A percentile compares a stretch with the other conserved stretches of the same genome.
Conservation (phyloP, 192 early-diverging fungal genomes). For the Entophlyctis luteolus region DNA sequence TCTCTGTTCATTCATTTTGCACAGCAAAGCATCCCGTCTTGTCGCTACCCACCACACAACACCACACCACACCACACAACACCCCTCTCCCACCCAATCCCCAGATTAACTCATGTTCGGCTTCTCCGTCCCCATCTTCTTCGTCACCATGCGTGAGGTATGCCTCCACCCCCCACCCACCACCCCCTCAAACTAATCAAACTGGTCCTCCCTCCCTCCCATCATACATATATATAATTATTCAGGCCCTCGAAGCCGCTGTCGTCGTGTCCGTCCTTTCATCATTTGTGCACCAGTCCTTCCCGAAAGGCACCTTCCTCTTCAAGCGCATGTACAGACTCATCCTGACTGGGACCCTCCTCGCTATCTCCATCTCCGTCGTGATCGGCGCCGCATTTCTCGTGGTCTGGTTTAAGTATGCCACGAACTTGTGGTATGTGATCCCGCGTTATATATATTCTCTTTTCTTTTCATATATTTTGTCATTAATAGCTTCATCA, state of each 20-base stretch:
- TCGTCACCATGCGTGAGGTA: constrained; percentile 1
- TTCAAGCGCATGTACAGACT: constrained; percentile 15
- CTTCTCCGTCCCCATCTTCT: constrained; percentile 5
- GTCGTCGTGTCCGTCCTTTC: constrained; percentile 83
- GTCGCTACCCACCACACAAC: too few relatives aligned
- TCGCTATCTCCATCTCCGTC: constrained; percentile 65
- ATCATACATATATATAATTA: too few relatives aligned
- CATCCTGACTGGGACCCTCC: constrained; percentile 69
- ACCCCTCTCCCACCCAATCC: too few relatives aligned
- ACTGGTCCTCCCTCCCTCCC: too few relatives aligned
- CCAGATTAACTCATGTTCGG: neutral
- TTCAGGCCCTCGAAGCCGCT: constrained; percentile 63
- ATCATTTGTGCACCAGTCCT: constrained; percentile 52
- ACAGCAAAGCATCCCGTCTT: too few relatives aligned
- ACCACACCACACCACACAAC: too few relatives aligned
- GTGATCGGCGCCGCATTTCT: constrained; percentile 75
- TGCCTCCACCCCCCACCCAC: too few relatives aligned
- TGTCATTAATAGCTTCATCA: neutral
- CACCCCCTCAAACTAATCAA: too few relatives aligned
- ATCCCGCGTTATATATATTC: neutral
- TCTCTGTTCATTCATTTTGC: too few relatives aligned
- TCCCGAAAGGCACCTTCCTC: neutral
- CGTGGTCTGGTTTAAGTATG: constrained; percentile 65
- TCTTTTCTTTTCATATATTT: neutral
- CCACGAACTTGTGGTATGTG: constrained; percentile 41